phyloP scores from a whole-genome alignment of 208 protist species.

The Leishmania mexicana region DNA sequence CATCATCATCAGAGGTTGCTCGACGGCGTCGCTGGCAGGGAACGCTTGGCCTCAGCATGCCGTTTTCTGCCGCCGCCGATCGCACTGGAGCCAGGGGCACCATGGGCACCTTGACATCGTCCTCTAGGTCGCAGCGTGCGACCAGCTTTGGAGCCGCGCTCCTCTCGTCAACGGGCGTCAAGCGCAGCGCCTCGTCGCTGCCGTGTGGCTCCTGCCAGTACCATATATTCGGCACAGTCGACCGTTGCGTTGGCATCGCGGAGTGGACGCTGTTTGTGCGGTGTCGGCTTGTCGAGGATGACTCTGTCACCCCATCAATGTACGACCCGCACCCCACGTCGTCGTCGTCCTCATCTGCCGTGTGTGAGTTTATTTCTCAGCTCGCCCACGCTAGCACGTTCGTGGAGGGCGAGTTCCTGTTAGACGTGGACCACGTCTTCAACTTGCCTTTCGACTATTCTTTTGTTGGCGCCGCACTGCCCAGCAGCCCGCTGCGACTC shows the following conservation, averaged over 20 bases:
- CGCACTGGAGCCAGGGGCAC: neutral
- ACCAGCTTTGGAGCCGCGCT: neutral
- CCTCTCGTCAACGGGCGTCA: conserved; percentile 7
- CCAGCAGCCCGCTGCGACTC: conserved; percentile 50
- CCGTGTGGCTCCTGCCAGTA: conserved; percentile 24
- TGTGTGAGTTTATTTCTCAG: conserved; percentile 55
- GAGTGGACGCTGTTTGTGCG: conserved; percentile 56
- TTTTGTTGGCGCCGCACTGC: conserved; percentile 31
- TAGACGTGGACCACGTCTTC: conserved; percentile 64
- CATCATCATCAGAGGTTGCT: neutral
- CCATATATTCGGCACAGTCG: conserved; percentile 61
- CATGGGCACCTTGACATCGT: neutral
- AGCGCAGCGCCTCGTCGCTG: conserved; percentile 7
- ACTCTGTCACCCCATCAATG: neutral
- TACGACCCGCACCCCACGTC: conserved; percentile 9
- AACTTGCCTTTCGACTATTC: conserved; percentile 69
- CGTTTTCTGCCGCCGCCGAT: neutral
- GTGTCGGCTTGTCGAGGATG: conserved; percentile 51
- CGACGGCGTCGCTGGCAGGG: neutral
- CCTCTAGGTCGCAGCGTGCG: neutral
- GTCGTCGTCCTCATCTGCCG: conserved; percentile 10
- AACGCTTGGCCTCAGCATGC: neutral
- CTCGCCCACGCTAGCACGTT: conserved; percentile 49
- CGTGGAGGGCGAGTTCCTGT: conserved; percentile 47
- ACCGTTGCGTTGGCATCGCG: conserved; percentile 49